Evolutionary conservation across 2,329 filamentous ascomycete genomes (phyloP).

Genomic region (Trichoderma pleuroti): DNA sequence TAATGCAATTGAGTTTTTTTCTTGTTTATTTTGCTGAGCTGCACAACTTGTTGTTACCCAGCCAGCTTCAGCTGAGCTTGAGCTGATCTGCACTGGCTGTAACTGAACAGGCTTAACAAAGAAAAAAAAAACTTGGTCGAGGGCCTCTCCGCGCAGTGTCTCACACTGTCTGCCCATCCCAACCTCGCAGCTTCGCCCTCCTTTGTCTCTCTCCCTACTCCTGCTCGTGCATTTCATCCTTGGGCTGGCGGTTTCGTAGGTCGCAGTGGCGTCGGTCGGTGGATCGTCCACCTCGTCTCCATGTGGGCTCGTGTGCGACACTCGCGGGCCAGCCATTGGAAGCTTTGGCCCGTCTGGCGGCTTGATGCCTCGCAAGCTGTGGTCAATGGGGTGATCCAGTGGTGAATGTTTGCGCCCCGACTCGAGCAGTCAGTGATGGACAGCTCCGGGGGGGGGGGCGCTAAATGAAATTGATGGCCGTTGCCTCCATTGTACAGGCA

Average conservation of each 20-base stretch:
- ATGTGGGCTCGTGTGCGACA: conserved; percentile 11
- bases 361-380: not conserved
- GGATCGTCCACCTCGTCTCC: conserved; percentile 1
- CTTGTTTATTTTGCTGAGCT: not conserved
- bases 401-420: not conserved
- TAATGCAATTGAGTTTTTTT: not conserved
- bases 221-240: not conserved
- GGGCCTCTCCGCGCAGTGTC: conserved; percentile 1
- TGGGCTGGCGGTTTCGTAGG: not conserved
- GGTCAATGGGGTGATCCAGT: not conserved
- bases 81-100: not conserved
- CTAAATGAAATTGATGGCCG: not conserved
- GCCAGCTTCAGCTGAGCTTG: not conserved
- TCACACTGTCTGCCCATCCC: conserved; percentile 16
- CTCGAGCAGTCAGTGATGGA: not conserved
- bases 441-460: not conserved
- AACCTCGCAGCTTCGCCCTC: conserved; percentile 3
- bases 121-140: not conserved
- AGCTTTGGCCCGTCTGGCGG: conserved; percentile 1
- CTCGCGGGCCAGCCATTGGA: conserved; percentile 8
- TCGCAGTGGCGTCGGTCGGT: conserved; percentile 8
- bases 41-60: not conserved
- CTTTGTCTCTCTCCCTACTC: not conserved
- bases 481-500: not conserved
- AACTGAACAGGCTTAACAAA: not conserved